These are phyloP conservation scores for Fusarium sublunatum DNA, from an alignment of 2,329 filamentous ascomycete species.

Conservation along the genomic window DNA sequence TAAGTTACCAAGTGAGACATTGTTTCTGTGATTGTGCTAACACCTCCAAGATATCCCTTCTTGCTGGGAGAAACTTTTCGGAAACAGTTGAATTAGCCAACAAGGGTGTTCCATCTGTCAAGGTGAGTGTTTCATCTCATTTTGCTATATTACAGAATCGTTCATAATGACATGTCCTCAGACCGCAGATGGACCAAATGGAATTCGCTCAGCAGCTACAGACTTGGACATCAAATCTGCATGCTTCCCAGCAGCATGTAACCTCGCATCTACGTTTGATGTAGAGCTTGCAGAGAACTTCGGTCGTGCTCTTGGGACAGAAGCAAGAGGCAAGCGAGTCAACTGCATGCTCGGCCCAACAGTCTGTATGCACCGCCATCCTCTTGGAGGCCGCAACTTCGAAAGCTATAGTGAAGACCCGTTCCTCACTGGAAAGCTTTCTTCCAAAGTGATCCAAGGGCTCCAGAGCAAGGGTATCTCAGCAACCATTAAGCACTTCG, in stretches of 20 bases:
- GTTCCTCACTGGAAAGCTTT: slow-evolving; percentile 57
- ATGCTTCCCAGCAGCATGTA: slow-evolving; percentile 49
- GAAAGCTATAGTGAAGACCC: slow-evolving; percentile 62
- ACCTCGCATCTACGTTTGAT: slow-evolving; percentile 72
- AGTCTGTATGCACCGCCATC: slow-evolving; percentile 61
- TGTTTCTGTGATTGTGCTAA: not conserved
- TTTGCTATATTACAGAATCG: too few relatives aligned
- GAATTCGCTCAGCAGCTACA: slow-evolving; percentile 49
- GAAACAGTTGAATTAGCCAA: slow-evolving; percentile 34
- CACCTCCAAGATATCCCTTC: slow-evolving; percentile 30
- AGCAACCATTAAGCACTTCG: slow-evolving; percentile 60
- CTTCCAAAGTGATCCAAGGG: slow-evolving; percentile 57
- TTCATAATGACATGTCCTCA: not conserved
- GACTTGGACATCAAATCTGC: slow-evolving; percentile 47
- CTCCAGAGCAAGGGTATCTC: slow-evolving; percentile 57
- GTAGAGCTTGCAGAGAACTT: slow-evolving; percentile 65
- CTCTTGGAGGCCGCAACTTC: slow-evolving; percentile 61
- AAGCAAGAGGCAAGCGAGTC: slow-evolving; percentile 67
- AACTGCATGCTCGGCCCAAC: slow-evolving; percentile 77
- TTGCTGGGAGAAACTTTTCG: slow-evolving; percentile 42
- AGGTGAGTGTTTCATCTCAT: slow-evolving; percentile 11
- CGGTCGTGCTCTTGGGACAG: slow-evolving; percentile 69
- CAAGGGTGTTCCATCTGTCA: slow-evolving; percentile 38
- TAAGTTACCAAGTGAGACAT: not conserved
- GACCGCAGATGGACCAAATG: slow-evolving; percentile 51